Evolutionary conservation across 352 stramenopile species (phyloP), one percentile per base, ranked within the genome.

Genomic region (Globisporangium spinosum): DNA sequence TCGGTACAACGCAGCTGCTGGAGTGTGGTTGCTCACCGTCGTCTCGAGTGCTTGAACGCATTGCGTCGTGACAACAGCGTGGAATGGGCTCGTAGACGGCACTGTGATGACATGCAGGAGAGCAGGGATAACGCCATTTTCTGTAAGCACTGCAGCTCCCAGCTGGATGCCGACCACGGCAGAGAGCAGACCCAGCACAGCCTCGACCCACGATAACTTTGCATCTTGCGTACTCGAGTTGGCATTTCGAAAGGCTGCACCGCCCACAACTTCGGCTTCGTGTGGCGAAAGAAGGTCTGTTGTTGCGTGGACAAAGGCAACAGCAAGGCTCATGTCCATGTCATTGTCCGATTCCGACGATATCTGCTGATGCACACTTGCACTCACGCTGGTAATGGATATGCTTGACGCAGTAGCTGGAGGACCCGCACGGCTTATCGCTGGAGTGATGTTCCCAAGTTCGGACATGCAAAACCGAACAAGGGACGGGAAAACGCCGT

Each of bases 311-410:
- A 96, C 89, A 72, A 96, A 96, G 7, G 89, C 89, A 38, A 96
- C 85, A 20, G 89, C 89, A 8, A 96, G 62, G 23, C 77, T 91
- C 89, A 96, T 96, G 45, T 96, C 89, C 87, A 96, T 95, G 67
- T 96, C 89, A 45, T 71, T 83, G 64, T 94, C 86, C 1, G 74
- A 73, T 40, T 79, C 74, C 43, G 79, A 63, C 3, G 60, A 32
- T 5, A 34, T 38, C 47, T 47, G 62, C 13, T 68, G 62, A 12
- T 32, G n/a, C 23, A 7, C 23, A 15, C 54, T 27, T 54, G 51
- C 6, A 54, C 12, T 55, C 13, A 23, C 17, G 15, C 51, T 45
- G 4, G 32, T 15, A 22, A 2, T 62, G 56, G 65, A 35, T 13
- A 32, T 56, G 29, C n/a, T 59, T 62, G 34, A 15, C 54, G 59